Conservation (phyloP, 1,139 yeast species). For the Scheffersomyces stambukii region DNA sequence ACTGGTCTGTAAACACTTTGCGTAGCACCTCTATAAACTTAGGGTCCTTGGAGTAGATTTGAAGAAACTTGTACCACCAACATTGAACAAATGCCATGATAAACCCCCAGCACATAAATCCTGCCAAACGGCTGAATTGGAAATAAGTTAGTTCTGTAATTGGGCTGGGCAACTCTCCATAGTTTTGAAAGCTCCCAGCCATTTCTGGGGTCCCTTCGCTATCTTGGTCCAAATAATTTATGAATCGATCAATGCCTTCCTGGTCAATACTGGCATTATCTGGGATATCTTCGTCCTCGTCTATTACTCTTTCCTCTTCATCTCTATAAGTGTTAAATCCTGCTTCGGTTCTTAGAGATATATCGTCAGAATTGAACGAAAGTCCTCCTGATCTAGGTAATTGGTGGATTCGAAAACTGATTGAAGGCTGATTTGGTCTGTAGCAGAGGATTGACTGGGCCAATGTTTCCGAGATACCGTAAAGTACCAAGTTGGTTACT, state of each 20-base stretch:
- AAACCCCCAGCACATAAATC: slow-evolving; percentile 88
- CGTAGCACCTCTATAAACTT: slow-evolving; percentile 77
- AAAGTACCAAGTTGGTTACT: slow-evolving; percentile 75
- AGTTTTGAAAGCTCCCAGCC: slow-evolving; percentile 4
- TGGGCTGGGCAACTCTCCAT: slow-evolving; percentile 5
- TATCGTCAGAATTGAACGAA: slow-evolving; percentile 13
- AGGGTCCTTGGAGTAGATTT: slow-evolving; percentile 79
- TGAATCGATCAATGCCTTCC: slow-evolving; percentile 30
- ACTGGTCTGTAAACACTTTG: slow-evolving; percentile 85
- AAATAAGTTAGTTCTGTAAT: slow-evolving; percentile 36
- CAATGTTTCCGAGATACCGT: slow-evolving; percentile 83
- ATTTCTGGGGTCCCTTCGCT: slow-evolving; percentile 11
- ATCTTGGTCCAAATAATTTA: slow-evolving; percentile 35
- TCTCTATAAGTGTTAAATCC: slow-evolving; percentile 5
- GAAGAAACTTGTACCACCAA: slow-evolving; percentile 83
- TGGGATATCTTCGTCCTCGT: slow-evolving; percentile 1
- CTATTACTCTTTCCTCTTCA: slow-evolving; percentile 8
- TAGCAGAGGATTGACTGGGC: slow-evolving; percentile 68
- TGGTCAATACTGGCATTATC: slow-evolving; percentile 15
- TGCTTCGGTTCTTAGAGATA: slow-evolving; percentile 3
- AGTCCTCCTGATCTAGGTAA: slow-evolving; percentile 7
- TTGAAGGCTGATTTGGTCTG: slow-evolving; percentile 18
- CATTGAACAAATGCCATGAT: slow-evolving; percentile 79
- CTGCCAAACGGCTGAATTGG: slow-evolving; percentile 65
- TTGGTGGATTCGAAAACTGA: slow-evolving; percentile 19